phyloP scores from a whole-genome alignment of 2,329 filamentous ascomycete species.

The Bimuria novae-zelandiae region DNA sequence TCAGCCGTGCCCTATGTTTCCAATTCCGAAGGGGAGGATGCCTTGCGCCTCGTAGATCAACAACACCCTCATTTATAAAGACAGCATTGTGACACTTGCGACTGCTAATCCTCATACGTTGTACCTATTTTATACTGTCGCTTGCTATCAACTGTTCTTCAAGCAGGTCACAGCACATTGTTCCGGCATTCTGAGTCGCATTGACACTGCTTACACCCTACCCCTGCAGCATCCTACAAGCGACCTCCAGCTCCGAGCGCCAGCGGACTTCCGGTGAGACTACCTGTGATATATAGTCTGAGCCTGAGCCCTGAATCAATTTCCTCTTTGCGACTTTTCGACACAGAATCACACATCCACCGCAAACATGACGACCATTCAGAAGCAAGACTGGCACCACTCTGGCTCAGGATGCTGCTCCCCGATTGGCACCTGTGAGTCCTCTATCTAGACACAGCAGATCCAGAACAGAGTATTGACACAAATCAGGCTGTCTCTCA shows the following conservation, averaged over 20 bases:
- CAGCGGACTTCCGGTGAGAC: slow-evolving; percentile 6
- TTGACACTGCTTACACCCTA: neutral
- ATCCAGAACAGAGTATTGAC: slow-evolving; percentile 6
- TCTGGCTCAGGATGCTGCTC: slow-evolving; percentile 34
- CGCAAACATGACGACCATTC: slow-evolving; percentile 25
- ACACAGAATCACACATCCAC: neutral
- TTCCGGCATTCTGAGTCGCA: neutral
- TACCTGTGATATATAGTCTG: slow-evolving; percentile 2
- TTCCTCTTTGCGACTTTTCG: neutral
- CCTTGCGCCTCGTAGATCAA: neutral
- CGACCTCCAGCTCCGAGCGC: slow-evolving; percentile 2
- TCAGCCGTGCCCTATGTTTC: slow-evolving; percentile 8
- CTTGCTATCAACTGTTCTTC: neutral
- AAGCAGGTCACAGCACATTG: neutral
- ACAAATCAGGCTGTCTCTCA: slow-evolving; percentile 31
- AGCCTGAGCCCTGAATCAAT: neutral
- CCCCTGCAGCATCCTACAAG: slow-evolving; percentile 4
- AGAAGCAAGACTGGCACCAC: slow-evolving; percentile 38
- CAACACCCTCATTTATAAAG: neutral
- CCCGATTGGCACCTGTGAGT: slow-evolving; percentile 37
- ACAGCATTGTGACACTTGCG: neutral
- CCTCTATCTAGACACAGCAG: neutral
- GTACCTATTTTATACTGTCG: neutral
- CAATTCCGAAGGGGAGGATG: slow-evolving; percentile 3
- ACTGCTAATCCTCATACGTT: neutral